Evolutionary conservation across 306 rosid genomes (phyloP), one percentile per base, ranked within the genome.

Genomic region (Pyrus pyrifolia): DNA sequence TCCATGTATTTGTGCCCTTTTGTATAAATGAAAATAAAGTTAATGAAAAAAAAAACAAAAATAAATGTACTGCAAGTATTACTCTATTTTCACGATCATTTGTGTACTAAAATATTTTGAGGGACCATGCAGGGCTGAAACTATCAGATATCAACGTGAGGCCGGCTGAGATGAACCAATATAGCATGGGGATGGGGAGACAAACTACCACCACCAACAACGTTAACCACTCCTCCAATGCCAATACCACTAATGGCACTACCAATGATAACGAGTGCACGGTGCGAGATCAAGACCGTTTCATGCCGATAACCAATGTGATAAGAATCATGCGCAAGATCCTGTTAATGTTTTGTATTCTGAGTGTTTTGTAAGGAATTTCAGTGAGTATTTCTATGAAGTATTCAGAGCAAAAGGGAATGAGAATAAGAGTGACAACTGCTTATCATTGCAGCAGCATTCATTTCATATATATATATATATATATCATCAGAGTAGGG

Each of bases 281-380:
- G 4, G 93, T 92, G 57, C 79, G 96, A 40, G 97, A 92, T 79
- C 97, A 92, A 77, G 97, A 92, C 83, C 81, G 96, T 45, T 92
- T 88, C 89, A 92, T 93, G 97, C 98, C 98, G 6, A 93, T 93
- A 3, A 97, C 97, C 8, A 93, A 93, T 35, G 93, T 93, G 80
- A 90, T 86, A n/a, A 79, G 98, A 74, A 87, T 93, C 59, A 93
- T 93, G 98, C 81, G 96, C 2, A 91, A 88, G 92, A 93, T 90
- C 66, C 84, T 93, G 27, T 25, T 25, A 1, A 25, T 25, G 27
- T 25, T 25, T 25, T 25, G 27, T 25, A 25, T 25, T 25, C 27
- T 25, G 2, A 25, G 27, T 25, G 27, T 25, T 25, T 25, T 25
- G 27, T 25, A 25, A 25, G 27, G 27, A 25, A 25, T 25, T 25